Evolutionary conservation across 169 alveolate species (phyloP).

Genomic region (Theileria parva): DNA sequence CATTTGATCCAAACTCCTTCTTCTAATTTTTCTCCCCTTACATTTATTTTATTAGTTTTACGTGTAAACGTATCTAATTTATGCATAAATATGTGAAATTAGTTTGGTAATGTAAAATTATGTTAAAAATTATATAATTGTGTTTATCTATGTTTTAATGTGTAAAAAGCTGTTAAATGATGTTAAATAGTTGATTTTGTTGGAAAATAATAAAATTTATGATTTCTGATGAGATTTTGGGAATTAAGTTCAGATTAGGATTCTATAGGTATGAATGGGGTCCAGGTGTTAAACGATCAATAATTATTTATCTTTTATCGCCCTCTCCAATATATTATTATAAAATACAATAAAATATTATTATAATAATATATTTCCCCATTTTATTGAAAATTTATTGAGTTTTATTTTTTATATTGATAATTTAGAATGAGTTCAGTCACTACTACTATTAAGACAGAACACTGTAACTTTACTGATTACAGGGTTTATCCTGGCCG

Average conservation of each 20-base stretch:
- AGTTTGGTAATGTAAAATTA: background rate
- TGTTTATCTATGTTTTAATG: background rate
- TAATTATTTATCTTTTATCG: background rate
- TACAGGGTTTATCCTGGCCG: slow-evolving; percentile 98
- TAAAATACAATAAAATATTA: too few relatives aligned
- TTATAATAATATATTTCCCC: background rate
- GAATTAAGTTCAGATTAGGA: background rate
- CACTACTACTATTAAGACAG: slow-evolving; percentile 90
- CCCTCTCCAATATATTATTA: background rate
- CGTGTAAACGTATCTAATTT: background rate
- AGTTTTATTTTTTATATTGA: too few relatives aligned
- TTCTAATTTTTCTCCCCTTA: background rate
- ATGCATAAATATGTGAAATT: background rate
- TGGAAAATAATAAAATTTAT: background rate
- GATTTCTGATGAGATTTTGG: background rate
- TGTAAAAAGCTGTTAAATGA: background rate
- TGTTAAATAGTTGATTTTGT: background rate
- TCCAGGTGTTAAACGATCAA: background rate
- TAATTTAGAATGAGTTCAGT: slow-evolving; percentile 71
- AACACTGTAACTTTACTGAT: slow-evolving; percentile 94
- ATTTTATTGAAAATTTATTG: too few relatives aligned
- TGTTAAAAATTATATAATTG: too few relatives aligned
- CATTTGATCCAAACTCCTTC: background rate
- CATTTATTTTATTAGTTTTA: too few relatives aligned
- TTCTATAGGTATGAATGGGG: background rate